Evolutionary conservation across 768 basidiomycete species (phyloP).

Genomic region (Holtermannia corniformis): DNA sequence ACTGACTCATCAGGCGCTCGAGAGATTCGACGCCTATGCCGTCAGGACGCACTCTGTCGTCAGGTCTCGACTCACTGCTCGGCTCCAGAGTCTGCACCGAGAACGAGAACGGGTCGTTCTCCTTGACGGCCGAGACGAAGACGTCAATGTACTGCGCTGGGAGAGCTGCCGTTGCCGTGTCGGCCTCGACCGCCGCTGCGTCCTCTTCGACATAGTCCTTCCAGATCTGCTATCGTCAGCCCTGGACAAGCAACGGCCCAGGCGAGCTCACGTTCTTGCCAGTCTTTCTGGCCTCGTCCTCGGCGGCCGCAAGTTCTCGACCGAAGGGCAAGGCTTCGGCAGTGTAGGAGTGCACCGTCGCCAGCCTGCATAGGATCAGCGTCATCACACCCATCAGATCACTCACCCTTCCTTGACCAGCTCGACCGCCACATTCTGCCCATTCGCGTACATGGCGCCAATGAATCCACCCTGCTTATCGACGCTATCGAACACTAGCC

Average conservation of each 20-base stretch:
- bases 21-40: conserved; percentile 72
- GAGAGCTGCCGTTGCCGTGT: conserved; percentile 44
- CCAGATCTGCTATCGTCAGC: conserved; percentile 59
- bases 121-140: conserved; percentile 78
- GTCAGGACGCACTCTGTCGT: not conserved
- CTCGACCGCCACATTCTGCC: conserved; percentile 74
- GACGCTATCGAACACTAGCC: conserved; percentile 59
- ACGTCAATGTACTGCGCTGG: conserved; percentile 84
- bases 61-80: conserved; percentile 53
- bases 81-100: conserved; percentile 89
- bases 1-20: conserved; percentile 89
- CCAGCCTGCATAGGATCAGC: conserved; percentile 45
- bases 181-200: conserved; percentile 46
- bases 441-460: conserved; percentile 73
- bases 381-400: not conserved
- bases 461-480: conserved; percentile 97
- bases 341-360: conserved; percentile 77
- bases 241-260: no score
- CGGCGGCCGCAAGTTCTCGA: conserved; percentile 69
- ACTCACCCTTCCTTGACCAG: conserved; percentile 66
- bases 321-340: conserved; percentile 74
- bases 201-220: conserved; percentile 62
- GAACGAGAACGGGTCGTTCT: conserved; percentile 56
- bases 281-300: conserved; percentile 75
- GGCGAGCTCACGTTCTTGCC: conserved; percentile 59